phyloP scores from a whole-genome alignment of 1,139 yeast genomes.

The Diutina rugosa region DNA sequence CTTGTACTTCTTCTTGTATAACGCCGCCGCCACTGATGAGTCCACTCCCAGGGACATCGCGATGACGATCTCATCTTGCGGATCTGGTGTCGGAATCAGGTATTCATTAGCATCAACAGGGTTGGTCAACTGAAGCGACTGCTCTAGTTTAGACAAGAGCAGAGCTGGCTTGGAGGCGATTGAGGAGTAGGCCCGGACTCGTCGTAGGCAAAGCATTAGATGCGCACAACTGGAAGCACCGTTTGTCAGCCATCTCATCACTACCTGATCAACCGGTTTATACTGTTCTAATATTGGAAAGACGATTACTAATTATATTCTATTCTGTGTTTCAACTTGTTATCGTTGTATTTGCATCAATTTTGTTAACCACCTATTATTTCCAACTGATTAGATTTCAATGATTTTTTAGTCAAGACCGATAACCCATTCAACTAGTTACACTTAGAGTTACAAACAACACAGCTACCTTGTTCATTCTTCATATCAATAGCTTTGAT shows the following conservation, averaged over 20 bases:
- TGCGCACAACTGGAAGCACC: not conserved
- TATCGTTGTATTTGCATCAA: too few relatives aligned
- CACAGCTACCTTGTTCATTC: too few relatives aligned
- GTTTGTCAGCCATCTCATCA: not conserved
- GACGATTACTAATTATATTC: too few relatives aligned
- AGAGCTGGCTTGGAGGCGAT: not conserved
- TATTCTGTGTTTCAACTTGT: too few relatives aligned
- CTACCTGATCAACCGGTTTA: not conserved
- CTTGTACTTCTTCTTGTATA: slow-evolving; percentile 37
- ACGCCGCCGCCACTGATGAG: slow-evolving; percentile 78
- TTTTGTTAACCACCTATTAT: too few relatives aligned
- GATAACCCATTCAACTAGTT: too few relatives aligned
- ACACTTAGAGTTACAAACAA: too few relatives aligned
- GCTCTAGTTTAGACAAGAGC: not conserved
- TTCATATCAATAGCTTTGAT: not conserved
- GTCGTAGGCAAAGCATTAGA: not conserved
- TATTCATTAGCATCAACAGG: not conserved
- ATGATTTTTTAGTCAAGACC: too few relatives aligned
- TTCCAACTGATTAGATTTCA: too few relatives aligned
- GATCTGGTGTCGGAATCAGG: slow-evolving; percentile 31
- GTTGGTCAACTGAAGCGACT: not conserved
- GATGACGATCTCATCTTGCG: slow-evolving; percentile 50
- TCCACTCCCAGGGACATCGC: slow-evolving; percentile 98
- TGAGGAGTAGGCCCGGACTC: not conserved
- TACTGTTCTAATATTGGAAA: too few relatives aligned